These are phyloP conservation scores for Penicillium lagena DNA, from an alignment of 495 filamentous ascomycete genomes.

Conservation along the genomic window DNA sequence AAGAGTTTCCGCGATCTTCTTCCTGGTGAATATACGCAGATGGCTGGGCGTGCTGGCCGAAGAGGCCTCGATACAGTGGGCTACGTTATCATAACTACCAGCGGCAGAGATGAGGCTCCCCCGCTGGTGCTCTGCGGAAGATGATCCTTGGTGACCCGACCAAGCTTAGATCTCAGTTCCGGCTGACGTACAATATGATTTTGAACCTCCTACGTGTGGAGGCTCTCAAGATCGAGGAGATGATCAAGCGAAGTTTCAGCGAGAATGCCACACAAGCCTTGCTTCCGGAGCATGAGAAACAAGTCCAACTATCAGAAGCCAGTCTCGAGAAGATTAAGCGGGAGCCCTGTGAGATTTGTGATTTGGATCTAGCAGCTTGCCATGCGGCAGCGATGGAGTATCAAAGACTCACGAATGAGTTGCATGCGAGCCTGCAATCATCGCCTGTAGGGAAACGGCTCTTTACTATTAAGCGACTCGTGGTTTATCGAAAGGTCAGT, in stretches of 20 bases:
- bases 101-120: conserved; percentile 78
- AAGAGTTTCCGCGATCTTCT: conserved; percentile 83
- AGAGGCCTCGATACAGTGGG: conserved; percentile 89
- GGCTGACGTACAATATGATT: conserved; percentile 99
- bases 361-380: conserved; percentile 67
- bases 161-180: conserved; percentile 92
- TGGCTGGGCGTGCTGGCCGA: conserved; percentile 92
- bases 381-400: conserved; percentile 77
- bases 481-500: conserved; percentile 62
- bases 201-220: conserved; percentile 92
- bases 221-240: conserved; percentile 97
- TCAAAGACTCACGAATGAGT: conserved; percentile 61
- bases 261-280: conserved; percentile 98
- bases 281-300: conserved; percentile 89
- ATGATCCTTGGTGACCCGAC: conserved; percentile 97
- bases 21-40: conserved; percentile 96
- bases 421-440: conserved; percentile 62
- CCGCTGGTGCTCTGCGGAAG: conserved; percentile 67
- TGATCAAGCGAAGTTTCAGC: conserved; percentile 99
- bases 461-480: conserved; percentile 63
- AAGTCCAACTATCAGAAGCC: conserved; percentile 86
- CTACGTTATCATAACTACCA: conserved; percentile 85
- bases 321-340: conserved; percentile 85
- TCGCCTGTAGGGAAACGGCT: conserved; percentile 76
- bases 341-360: conserved; percentile 76